Evolutionary conservation across 768 basidiomycete genomes (phyloP), one percentile per base, ranked within the genome.

Genomic region (Lentinula guzmanii): DNA sequence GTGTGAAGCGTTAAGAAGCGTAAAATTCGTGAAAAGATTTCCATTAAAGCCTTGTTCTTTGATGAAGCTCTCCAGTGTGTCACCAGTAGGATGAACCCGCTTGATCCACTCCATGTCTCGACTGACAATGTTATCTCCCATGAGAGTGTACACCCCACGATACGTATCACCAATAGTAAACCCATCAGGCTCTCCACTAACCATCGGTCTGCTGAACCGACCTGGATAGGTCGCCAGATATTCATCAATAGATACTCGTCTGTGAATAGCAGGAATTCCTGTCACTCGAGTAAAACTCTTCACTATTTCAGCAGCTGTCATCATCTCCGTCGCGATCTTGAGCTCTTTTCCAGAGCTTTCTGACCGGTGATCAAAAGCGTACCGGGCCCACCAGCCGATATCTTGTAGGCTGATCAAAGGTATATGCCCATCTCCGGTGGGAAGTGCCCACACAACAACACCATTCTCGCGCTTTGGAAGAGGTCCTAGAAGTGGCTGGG

Each of bases 61-160:
- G 71, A 80, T 77, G 76, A 77, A 80, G 42, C 64, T 72, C 65
- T 77, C 76, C 28, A 80, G 64, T 2, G 72, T 74, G 52, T 74
- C 62, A 2, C 68, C 66, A 7, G 65, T 64, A 1, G 79, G 77
- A 66, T 81, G 72, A 13, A 78, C 66, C n/a, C 66, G 70, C 53
- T 73, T 65, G 21, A 81, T 70, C 55, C 79, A 80, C 7, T 75
- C 74, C 72, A 78, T 75, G 61, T 83, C 76, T 63, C 76, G 69
- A 64, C 68, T 71, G 37, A 82, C 67, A 41, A 80, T 65, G 62
- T 76, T 75, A 55, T 83, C 80, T 31, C 78, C 67, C 70, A 71
- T 81, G 56, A 74, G 57, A n/a, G 70, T 71, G 77, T 77, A 82
- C 68, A 75, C 80, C 6, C 71, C 74, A 33, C 69, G 69, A 65